Evolutionary conservation across 2,329 filamentous ascomycete species (phyloP), one percentile per base, ranked within the genome.

Genomic region (Pezicula radicicola): DNA sequence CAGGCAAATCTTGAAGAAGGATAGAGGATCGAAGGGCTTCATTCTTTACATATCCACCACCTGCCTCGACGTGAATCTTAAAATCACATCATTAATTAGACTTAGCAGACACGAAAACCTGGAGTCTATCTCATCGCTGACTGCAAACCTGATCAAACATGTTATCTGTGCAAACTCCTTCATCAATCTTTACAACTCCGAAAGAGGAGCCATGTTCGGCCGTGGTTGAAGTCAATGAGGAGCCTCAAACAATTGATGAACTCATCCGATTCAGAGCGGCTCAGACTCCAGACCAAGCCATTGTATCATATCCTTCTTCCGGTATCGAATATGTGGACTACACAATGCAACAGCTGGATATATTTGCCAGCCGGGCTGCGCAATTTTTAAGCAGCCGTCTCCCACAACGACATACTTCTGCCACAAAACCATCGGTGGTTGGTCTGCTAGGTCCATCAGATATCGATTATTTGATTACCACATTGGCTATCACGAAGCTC

Each of bases 401-500:
- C 3, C 55, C 55, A 45, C 51, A 53, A 27, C 51, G 55, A 37
- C 21, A 12, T n/a, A 54, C 50, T n/a, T 59, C 56, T 1, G 35
- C 35, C 9, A 58, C 66, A 19, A 58, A 63, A 18, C 63, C 66
- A 25, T 58, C 60, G n/a, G 73, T 77, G 1, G 66, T 80, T 37
- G 75, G 71, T 2, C 60, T 81, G 18, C 63, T 81, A 13, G 76
- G 73, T 2, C 66, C 71, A 7, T 79, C 77, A 0, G 72, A 74
- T 51, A 66, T 81, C 28, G 73, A 78, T 49, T 78, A 78, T 52
- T 68, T 81, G 39, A 68, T 80, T 30, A 74, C 74, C 16, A 64
- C 77, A n/a, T 68, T 81, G 18, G 78, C 77, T 4, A 59, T 83
- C 36, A 74, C 72, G 21, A 72, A 77, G 49, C 65, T 83, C 47